Evolutionary conservation across 345 rosid species (phyloP), one percentile per base, ranked within the genome.

Genomic region (Bruguiera gymnorhiza): DNA sequence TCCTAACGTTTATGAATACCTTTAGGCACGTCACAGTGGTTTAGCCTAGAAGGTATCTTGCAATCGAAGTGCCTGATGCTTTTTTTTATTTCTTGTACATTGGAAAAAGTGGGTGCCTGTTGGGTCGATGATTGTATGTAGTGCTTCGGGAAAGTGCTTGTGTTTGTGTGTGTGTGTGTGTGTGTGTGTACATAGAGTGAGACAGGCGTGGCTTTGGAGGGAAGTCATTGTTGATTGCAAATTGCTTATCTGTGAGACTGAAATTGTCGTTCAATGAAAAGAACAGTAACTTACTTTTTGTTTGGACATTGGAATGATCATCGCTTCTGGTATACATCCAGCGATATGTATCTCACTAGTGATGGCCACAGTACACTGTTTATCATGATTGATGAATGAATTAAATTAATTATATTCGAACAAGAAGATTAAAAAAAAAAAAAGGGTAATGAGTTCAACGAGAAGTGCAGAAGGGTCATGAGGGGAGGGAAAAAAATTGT

Each of bases 191-290:
- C 18, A 2, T 3, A 43, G 51, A 37, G 43, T 24, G 8, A 5
- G 36, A 13, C 15, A 32, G 59, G 64, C 64, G 68, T 74, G 77
- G 58, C 77, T 68, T 68, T 46, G 58, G 68, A 74, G 77, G 36
- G 46, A 74, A 74, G 77, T 23, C 4, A 34, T 19, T 21, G 27
- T 31, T 26, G 34, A 62, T 48, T 30, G 46, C 63, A 62, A 5
- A 24, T 70, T 55, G 36, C 20, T 30, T 11, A 32, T 62, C 18
- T 34, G 51, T 34, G 26, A 13, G 5, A 20, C 0, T 31, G 15
- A 55, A 55, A 53, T 39, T 9, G 48, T 39, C 16, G 4, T 39
- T 11, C 48, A 39, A 39, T 11, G 48, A 6, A 53, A 53, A 21
- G 26, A 21, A 54, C 2, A 53, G 2, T 6, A 53, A 20, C 20